Percentiles rank a stretch among this genome's conserved stretches.
Evolutionary conservation across 495 filamentous ascomycete genomes (phyloP).

Genomic region (Annulohypoxylon stygium): DNA sequence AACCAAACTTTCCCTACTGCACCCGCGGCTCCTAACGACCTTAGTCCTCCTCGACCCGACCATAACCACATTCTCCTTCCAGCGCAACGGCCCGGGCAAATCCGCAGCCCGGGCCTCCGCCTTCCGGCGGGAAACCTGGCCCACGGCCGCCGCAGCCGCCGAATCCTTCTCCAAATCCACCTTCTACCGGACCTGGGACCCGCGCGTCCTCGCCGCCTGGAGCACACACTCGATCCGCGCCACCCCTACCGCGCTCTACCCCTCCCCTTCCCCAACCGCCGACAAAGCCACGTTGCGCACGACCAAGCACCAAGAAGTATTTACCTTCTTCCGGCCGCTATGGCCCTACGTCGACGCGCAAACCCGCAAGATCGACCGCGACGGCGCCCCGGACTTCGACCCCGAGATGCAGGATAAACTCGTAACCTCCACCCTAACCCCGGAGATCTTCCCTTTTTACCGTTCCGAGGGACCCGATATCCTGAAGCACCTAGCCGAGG

Average conservation of each 20-base stretch:
- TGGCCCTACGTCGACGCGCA: slow-evolving; percentile 41
- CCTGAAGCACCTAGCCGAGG: slow-evolving; percentile 71
- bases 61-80: slow-evolving; percentile 68
- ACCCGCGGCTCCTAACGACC: slow-evolving; percentile 84
- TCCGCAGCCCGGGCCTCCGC: slow-evolving; percentile 67
- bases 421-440: not conserved
- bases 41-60: slow-evolving; percentile 87
- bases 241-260: slow-evolving; percentile 70
- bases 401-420: slow-evolving; percentile 33
- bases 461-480: slow-evolving; percentile 75
- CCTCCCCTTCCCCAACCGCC: slow-evolving; percentile 48
- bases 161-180: slow-evolving; percentile 69
- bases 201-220: slow-evolving; percentile 76
- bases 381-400: slow-evolving; percentile 52
- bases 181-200: slow-evolving; percentile 82
- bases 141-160: slow-evolving; percentile 71
- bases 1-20: slow-evolving; percentile 72
- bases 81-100: slow-evolving; percentile 45
- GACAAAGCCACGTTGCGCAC: slow-evolving; percentile 68
- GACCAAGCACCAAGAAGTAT: slow-evolving; percentile 72
- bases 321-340: slow-evolving; percentile 63
- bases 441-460: slow-evolving; percentile 72
- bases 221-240: slow-evolving; percentile 73
- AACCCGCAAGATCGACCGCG: slow-evolving; percentile 36
- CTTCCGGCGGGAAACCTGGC: slow-evolving; percentile 79